phyloP scores from a whole-genome alignment of 1,284 basidiomycete genomes.

The Naganishia sp. region DNA sequence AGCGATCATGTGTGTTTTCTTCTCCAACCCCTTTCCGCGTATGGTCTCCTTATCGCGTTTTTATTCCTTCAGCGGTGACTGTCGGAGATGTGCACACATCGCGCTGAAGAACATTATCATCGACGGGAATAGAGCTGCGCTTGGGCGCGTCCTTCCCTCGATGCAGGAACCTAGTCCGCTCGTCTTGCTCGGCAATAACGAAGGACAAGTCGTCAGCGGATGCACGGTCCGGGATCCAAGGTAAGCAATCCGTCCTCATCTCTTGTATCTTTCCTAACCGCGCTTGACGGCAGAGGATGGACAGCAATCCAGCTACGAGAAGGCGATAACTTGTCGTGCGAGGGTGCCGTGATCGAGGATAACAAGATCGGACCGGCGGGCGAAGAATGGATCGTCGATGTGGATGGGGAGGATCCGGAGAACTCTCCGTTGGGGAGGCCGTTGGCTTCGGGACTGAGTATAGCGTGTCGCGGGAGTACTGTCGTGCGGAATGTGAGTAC shows the following conservation, averaged over 20 bases:
- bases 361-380: conserved; percentile 54
- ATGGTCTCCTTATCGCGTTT: neutral
- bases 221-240: conserved; percentile 47
- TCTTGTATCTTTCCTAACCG: neutral
- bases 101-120: conserved; percentile 48
- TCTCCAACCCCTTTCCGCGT: neutral
- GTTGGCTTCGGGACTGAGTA: conserved; percentile 51
- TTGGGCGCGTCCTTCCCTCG: conserved; percentile 43
- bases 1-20: conserved; percentile 9
- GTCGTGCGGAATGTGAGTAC: conserved; percentile 47
- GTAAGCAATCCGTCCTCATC: conserved; percentile 1
- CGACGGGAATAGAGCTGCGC: conserved; percentile 48
- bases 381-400: conserved; percentile 50
- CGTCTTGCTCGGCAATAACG: conserved; percentile 53
- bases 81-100: conserved; percentile 53
- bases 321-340: conserved; percentile 52
- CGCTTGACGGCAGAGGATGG: conserved; percentile 44
- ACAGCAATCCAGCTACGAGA: conserved; percentile 54
- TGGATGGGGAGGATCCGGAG: conserved; percentile 54
- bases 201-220: conserved; percentile 48
- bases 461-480: conserved; percentile 50
- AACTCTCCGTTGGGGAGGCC: conserved; percentile 50
- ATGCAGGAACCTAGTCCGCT: conserved; percentile 42
- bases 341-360: conserved; percentile 47
- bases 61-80: conserved; percentile 45